A percentile compares a stretch with the other conserved stretches of the same genome.
Conservation (phyloP, 345 rosid species). For the Syzygium grande region DNA sequence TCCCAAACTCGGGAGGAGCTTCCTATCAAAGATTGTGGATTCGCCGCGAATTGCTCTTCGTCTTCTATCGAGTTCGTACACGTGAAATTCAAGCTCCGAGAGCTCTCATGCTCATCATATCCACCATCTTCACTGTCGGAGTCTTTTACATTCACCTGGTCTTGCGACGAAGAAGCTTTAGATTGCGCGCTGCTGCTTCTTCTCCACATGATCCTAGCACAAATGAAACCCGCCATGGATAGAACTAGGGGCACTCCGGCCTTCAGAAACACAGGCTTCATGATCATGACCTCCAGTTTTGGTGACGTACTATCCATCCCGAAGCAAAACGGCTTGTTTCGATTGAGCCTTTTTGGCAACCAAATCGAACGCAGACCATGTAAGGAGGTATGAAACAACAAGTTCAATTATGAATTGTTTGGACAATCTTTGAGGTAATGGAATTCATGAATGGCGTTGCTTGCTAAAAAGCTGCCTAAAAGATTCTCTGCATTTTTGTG, state of each 20-base stretch:
- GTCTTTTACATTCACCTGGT: background rate
- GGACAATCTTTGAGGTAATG: background rate
- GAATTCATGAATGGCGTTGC: background rate
- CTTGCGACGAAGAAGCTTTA: background rate
- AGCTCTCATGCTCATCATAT: background rate
- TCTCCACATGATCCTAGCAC: slow-evolving; percentile 32
- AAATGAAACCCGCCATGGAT: slow-evolving; percentile 56
- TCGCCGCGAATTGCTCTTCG: slow-evolving; percentile 1
- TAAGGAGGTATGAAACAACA: background rate
- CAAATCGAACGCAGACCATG: background rate
- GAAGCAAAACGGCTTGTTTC: background rate
- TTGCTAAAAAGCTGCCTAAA: background rate
- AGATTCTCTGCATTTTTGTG: slow-evolving; percentile 1
- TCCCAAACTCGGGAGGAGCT: background rate
- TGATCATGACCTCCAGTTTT: slow-evolving; percentile 18
- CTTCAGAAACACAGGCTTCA: slow-evolving; percentile 55
- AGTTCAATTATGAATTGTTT: background rate
- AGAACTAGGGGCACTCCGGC: slow-evolving; percentile 54
- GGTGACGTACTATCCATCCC: slow-evolving; percentile 4
- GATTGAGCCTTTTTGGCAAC: background rate
- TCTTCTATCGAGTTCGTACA: slow-evolving; percentile 8
- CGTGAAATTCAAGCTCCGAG: background rate
- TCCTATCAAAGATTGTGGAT: background rate
- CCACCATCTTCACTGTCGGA: background rate
- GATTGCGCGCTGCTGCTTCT: slow-evolving; percentile 1